Evolutionary conservation across 495 filamentous ascomycete genomes (phyloP).

Genomic region (Glarea lozoyensis): DNA sequence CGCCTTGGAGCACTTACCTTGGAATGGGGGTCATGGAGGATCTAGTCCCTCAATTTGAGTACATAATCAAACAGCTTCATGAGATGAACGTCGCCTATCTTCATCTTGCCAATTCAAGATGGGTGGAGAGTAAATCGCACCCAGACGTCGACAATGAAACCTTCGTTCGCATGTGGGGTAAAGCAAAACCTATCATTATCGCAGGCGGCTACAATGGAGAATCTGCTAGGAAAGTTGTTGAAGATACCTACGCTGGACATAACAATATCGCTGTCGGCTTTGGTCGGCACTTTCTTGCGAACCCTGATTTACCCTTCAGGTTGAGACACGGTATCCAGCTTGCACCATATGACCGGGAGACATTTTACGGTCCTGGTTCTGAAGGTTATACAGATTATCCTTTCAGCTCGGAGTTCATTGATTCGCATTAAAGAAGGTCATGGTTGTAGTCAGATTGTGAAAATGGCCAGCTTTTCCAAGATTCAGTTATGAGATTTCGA

Average conservation of each 20-base stretch:
- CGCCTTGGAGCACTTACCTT: constrained; percentile 57
- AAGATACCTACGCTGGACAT: constrained; percentile 39
- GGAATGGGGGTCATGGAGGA: constrained; percentile 61
- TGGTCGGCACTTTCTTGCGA: constrained; percentile 59
- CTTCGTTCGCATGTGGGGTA: constrained; percentile 37
- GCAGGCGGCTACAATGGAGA: constrained; percentile 49
- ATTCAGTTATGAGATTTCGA: too few relatives aligned
- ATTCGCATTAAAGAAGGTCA: too few relatives aligned
- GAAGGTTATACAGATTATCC: constrained; percentile 60
- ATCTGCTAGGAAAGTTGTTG: constrained; percentile 39
- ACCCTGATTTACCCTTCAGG: constrained; percentile 60
- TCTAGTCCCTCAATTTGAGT: constrained; percentile 51
- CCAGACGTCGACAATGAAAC: constrained; percentile 27
- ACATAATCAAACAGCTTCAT: constrained; percentile 45
- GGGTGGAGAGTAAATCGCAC: constrained; percentile 41
- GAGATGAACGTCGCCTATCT: constrained; percentile 53
- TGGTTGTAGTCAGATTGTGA: background rate
- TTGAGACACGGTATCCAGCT: constrained; percentile 48
- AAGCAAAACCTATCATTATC: constrained; percentile 44
- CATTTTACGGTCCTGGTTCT: constrained; percentile 46
- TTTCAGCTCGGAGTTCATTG: constrained; percentile 45
- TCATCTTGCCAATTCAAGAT: too few relatives aligned
- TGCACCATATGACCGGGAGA: constrained; percentile 43
- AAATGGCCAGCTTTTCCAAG: background rate
- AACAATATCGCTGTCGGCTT: constrained; percentile 47